phyloP scores from a whole-genome alignment of 768 basidiomycete species.

The Kondoa malvinella region DNA sequence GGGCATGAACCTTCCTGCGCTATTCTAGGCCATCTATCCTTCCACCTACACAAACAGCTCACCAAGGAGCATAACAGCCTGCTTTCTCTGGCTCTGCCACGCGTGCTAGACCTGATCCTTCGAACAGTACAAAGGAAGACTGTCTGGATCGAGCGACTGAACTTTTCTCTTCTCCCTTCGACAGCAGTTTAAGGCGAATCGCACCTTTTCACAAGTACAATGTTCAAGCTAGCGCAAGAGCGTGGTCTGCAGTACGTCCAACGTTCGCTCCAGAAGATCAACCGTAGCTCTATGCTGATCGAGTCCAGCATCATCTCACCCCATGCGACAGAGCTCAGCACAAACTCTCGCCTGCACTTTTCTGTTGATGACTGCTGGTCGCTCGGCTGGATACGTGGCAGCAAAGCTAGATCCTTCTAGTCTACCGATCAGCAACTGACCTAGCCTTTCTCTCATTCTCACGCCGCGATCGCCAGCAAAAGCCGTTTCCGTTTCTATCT shows the following conservation, averaged over 20 bases:
- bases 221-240: constrained; percentile 18
- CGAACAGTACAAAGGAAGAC: not conserved
- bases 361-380: too few species aligned
- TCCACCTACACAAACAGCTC: constrained; percentile 54
- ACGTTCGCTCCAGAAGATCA: too few species aligned
- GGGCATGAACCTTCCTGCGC: constrained; percentile 39
- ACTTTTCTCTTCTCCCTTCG: too few species aligned
- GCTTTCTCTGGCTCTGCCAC: not conserved
- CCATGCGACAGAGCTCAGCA: too few species aligned
- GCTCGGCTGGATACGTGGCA: too few species aligned
- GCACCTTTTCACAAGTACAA: not conserved
- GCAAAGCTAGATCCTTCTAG: too few species aligned
- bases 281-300: too few species aligned
- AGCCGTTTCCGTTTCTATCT: not conserved
- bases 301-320: too few species aligned
- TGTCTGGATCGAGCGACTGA: too few species aligned
- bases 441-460: not conserved
- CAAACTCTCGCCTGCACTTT: too few species aligned
- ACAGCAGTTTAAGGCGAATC: not conserved
- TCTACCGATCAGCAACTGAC: not conserved
- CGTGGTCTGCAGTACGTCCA: too few species aligned
- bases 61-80: constrained; percentile 38
- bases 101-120: not conserved
- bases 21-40: constrained; percentile 50
- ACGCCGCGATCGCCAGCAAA: not conserved